Base-by-base conservation (phyloP, 2,329 filamentous ascomycete species). In the Chaetomium globosum region DNA sequence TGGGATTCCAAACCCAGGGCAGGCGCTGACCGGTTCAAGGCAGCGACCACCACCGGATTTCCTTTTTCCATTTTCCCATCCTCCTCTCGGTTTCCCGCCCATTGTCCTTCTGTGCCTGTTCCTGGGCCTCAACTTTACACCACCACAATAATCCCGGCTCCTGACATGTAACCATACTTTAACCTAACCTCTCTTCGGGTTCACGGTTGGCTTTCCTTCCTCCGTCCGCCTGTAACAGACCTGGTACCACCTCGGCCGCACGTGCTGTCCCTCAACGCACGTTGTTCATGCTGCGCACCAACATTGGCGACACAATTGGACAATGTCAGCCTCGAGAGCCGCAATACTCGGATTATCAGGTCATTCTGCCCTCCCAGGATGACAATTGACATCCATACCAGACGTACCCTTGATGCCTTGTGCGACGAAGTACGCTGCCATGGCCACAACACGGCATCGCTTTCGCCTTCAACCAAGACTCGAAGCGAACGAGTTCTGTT, bases 401-500 rank as follows among this genome's bases (percentile, higher is more conserved):
- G 10, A 26, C 26, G 4, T 4, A n/a, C 30, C 28, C n/a, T 49
- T 12, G 28, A 36, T 30, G 46, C 21, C 49, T 51, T 43, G 62
- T 33, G 19, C 23, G n/a, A 39, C 62, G 51, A 53, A 55, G 59
- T 54, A 59, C 46, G 30, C 13, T 31, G 54, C 59, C 39, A 28
- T 26, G 46, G 26, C 21, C 48, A 46, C 62, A 61, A 28, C 59
- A 62, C 59, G 46, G 59, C 63, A 59, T 59, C 31, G 16, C 21
- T 48, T 8, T 30, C 28, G 48, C 16, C 28, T 61, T 59, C 36
- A 28, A 49, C 39, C 59, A n/a, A 51, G 36, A 4, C 30, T 63
- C 54, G 30, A 66, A 59, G 60, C 51, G 54, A 60, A 54, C 36
- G 33, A 59, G 43, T 36, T 23, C 28, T 65, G 39, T 58, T 21